Evolutionary conservation across 2,329 filamentous ascomycete species (phyloP).

Genomic region (Arthroderma uncinatum): DNA sequence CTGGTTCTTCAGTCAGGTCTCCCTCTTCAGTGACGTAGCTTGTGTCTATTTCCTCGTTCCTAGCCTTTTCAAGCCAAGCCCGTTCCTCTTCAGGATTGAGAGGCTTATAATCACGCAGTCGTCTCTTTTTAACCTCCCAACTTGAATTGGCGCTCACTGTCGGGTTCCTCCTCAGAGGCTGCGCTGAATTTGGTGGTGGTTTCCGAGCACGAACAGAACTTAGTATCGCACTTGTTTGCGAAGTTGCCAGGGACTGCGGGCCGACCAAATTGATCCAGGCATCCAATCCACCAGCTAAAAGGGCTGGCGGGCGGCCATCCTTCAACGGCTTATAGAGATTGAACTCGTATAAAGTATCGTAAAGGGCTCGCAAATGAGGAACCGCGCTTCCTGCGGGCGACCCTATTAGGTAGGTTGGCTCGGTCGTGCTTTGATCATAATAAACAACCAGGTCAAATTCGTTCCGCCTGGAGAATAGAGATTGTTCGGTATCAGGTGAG

Average conservation of each 20-base stretch:
- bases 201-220: slow-evolving; percentile 33
- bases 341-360: slow-evolving; percentile 71
- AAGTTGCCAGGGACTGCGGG: slow-evolving; percentile 48
- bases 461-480: slow-evolving; percentile 59
- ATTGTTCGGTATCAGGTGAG: slow-evolving; percentile 50
- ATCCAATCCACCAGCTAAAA: slow-evolving; percentile 71
- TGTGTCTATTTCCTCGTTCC: slow-evolving; percentile 50
- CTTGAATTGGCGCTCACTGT: slow-evolving; percentile 42
- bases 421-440: slow-evolving; percentile 64
- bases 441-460: slow-evolving; percentile 81
- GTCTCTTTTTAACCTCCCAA: slow-evolving; percentile 45
- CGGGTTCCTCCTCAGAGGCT: slow-evolving; percentile 43
- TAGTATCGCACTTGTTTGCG: slow-evolving; percentile 43
- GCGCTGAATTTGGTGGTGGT: slow-evolving; percentile 26
- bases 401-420: slow-evolving; percentile 44
- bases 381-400: slow-evolving; percentile 36
- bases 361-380: slow-evolving; percentile 57
- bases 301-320: slow-evolving; percentile 54
- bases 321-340: slow-evolving; percentile 66
- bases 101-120: slow-evolving; percentile 53
- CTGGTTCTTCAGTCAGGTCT: slow-evolving; percentile 32
- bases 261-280: slow-evolving; percentile 83
- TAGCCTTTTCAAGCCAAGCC: slow-evolving; percentile 66
- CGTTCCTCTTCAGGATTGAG: slow-evolving; percentile 71
- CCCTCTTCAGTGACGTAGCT: slow-evolving; percentile 32